Evolutionary conservation across 345 rosid genomes (phyloP).

Genomic region (Eucalyptus regnans): DNA sequence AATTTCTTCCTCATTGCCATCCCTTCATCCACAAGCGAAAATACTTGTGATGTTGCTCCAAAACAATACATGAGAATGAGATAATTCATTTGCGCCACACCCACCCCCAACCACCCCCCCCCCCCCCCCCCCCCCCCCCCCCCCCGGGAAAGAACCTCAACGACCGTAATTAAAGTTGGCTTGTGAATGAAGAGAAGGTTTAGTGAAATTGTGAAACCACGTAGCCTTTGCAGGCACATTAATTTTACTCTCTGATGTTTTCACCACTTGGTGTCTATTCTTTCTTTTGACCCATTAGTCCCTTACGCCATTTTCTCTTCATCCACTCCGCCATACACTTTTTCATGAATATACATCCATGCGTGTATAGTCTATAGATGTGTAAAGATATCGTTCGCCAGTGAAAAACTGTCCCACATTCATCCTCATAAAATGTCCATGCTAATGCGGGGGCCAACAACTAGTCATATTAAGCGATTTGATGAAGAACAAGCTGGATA

Average conservation of each 20-base stretch:
- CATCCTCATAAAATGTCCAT: too few species aligned
- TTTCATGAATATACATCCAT: background rate
- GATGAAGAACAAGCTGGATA: background rate
- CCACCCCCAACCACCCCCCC: too few species aligned
- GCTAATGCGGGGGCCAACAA: too few species aligned
- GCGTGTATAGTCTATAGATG: background rate
- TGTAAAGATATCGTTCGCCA: background rate
- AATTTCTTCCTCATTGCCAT: background rate
- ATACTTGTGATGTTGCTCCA: background rate
- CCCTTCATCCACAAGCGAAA: background rate
- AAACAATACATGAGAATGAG: background rate
- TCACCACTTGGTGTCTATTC: background rate
- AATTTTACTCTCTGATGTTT: background rate
- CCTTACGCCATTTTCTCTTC: background rate
- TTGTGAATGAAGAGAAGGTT: background rate
- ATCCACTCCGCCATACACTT: background rate
- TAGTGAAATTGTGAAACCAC: background rate
- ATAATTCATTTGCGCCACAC: too few species aligned
- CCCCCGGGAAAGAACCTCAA: too few species aligned
- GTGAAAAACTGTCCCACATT: background rate
- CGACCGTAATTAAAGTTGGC: background rate
- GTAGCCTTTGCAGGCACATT: background rate
- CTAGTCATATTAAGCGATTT: background rate
- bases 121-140: too few species aligned
- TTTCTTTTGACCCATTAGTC: background rate